Evolutionary conservation across 176 grass and related monocot species (phyloP).

Genomic region (Cenchrus purpureus): DNA sequence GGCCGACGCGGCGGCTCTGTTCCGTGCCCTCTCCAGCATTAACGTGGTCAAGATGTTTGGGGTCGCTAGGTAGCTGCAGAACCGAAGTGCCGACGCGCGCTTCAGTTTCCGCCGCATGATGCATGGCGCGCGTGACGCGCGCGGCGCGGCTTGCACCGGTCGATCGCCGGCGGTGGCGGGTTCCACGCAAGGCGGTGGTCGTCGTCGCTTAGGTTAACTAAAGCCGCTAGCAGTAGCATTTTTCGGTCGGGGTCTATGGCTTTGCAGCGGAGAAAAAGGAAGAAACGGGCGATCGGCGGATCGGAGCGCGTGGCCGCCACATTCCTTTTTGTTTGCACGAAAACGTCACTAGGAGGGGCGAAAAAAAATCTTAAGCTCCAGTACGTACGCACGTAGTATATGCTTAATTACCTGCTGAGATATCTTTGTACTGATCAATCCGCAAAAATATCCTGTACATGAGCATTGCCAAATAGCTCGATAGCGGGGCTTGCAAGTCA

Average conservation of each 20-base stretch:
- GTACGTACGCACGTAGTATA: neutral
- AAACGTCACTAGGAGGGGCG: neutral
- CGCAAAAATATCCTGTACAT: slow-evolving; percentile 9
- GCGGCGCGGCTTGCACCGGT: neutral
- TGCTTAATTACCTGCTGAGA: neutral
- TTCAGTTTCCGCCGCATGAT: neutral
- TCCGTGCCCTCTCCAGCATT: neutral
- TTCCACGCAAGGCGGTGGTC: neutral
- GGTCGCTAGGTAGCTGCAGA: neutral
- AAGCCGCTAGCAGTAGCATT: too few relatives aligned
- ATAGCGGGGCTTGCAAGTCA: slow-evolving; percentile 49
- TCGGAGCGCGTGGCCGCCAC: slow-evolving; percentile 24
- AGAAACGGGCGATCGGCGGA: slow-evolving; percentile 4
- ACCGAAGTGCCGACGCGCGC: slow-evolving; percentile 11
- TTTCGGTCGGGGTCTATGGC: slow-evolving; percentile 7
- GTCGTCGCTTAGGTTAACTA: neutral
- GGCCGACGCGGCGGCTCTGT: neutral
- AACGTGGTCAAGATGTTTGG: neutral
- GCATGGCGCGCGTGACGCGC: neutral
- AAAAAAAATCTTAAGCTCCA: neutral
- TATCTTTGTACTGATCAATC: neutral
- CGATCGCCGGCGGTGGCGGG: neutral
- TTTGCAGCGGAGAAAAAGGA: slow-evolving; percentile 1
- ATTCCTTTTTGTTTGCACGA: neutral
- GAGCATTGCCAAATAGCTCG: neutral